These are phyloP conservation scores for Dionaea muscipula DNA, from an alignment of 179 eudicot genomes.

Conservation along the genomic window DNA sequence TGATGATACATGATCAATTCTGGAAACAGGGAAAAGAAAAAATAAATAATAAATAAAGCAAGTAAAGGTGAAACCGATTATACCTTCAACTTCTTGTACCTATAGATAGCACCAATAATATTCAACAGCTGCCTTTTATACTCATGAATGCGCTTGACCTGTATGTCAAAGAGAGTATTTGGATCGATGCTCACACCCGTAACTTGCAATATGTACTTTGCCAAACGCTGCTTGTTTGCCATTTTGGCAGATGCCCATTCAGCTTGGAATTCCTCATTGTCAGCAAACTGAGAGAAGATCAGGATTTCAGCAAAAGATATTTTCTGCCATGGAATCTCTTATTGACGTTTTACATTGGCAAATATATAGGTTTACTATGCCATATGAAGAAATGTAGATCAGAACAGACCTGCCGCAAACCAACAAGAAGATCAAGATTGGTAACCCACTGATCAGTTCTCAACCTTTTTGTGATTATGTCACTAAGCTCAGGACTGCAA, in stretches of 20 bases:
- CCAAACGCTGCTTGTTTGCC: constrained; percentile 84
- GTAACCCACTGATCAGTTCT: constrained; percentile 92
- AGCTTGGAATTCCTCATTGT: constrained; percentile 61
- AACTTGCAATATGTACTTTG: constrained; percentile 59
- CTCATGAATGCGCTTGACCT: constrained; percentile 94
- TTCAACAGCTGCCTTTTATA: constrained; percentile 91
- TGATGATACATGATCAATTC: no score
- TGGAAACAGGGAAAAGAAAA: background rate
- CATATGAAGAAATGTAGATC: constrained; percentile 1
- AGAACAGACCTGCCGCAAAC: constrained; percentile 60
- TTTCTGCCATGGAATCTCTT: background rate
- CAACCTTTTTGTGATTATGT: constrained; percentile 79
- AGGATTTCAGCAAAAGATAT: background rate
- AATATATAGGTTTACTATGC: background rate
- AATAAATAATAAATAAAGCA: background rate
- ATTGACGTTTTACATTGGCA: no score
- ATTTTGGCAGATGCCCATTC: constrained; percentile 95
- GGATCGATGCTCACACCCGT: constrained; percentile 86
- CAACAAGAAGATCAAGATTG: constrained; percentile 73
- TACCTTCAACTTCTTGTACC: constrained; percentile 96
- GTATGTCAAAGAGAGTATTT: constrained; percentile 85
- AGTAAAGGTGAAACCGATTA: constrained; percentile 7
- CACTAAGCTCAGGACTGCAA: constrained; percentile 89
- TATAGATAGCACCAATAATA: constrained; percentile 74
- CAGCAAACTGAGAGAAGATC: constrained; percentile 54